These are phyloP conservation scores for Corylus americana DNA, from an alignment of 306 rosid species.

Conservation along the genomic window DNA sequence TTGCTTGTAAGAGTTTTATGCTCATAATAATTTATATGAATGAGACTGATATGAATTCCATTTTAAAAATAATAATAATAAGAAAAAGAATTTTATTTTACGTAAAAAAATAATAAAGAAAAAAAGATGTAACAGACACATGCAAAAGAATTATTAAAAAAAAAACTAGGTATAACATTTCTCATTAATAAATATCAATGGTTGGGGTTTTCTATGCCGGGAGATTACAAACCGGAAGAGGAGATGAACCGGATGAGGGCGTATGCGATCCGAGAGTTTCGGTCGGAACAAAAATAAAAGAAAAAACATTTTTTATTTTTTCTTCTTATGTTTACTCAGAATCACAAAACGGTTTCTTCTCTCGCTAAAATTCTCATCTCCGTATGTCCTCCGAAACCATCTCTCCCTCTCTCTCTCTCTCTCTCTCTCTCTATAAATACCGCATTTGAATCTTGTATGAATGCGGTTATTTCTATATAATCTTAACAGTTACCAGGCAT, in stretches of 20 bases:
- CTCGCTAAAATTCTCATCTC: background rate
- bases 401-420: background rate
- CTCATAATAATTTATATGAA: no score
- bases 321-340: background rate
- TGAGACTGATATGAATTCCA: no score
- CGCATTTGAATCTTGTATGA: conserved; percentile 26
- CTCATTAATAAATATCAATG: no score
- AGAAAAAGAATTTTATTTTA: background rate
- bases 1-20: no score
- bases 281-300: background rate
- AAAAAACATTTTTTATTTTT: background rate
- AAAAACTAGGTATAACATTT: no score
- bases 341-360: background rate
- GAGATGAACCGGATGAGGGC: conserved; percentile 17
- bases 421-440: conserved; percentile 6
- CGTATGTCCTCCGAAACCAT: background rate
- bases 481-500: conserved; percentile 22
- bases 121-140: no score
- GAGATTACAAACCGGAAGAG: background rate
- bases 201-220: no score
- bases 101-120: background rate
- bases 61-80: no score
- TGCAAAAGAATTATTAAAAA: no score
- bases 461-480: conserved; percentile 28
- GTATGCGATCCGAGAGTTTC: conserved; percentile 35